Percentiles rank a stretch among this genome's conserved stretches.
Evolutionary conservation across 805 yeast species (phyloP).

Genomic region (Barnettozyma populi): DNA sequence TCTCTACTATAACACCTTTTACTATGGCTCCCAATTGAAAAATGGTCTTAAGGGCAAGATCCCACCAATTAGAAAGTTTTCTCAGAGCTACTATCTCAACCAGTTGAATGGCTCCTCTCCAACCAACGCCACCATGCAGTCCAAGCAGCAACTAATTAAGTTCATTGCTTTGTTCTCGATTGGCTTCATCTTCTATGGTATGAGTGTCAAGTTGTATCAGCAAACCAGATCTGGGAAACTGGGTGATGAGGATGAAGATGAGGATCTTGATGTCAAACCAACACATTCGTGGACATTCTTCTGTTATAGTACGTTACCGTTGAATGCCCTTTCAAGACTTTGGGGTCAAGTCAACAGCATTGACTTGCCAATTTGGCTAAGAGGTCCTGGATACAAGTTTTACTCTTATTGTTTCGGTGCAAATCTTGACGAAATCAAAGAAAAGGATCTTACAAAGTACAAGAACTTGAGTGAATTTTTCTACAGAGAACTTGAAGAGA

Average conservation of each 20-base stretch:
- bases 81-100: constrained; percentile 18
- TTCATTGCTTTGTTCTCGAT: constrained; percentile 25
- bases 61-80: constrained; percentile 25
- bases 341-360: constrained; percentile 92
- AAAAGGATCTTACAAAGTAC: constrained; percentile 69
- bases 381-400: constrained; percentile 74
- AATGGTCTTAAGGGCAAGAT: constrained; percentile 25
- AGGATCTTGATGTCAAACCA: constrained; percentile 41
- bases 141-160: constrained; percentile 22
- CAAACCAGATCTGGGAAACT: constrained; percentile 17
- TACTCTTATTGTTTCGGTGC: constrained; percentile 83
- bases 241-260: constrained; percentile 18
- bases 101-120: constrained; percentile 21
- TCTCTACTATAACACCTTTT: constrained; percentile 39
- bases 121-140: constrained; percentile 9
- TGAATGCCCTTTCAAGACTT: constrained; percentile 82
- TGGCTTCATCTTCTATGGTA: constrained; percentile 25
- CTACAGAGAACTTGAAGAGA: constrained; percentile 75
- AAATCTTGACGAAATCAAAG: constrained; percentile 82
- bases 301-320: constrained; percentile 84
- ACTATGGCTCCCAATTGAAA: constrained; percentile 32
- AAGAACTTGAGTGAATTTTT: constrained; percentile 86
- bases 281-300: constrained; percentile 84
- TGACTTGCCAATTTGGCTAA: constrained; percentile 80
- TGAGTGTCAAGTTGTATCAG: constrained; percentile 24